phyloP scores from a whole-genome alignment of 1,284 basidiomycete species.

The Ustilago shanxiensis region DNA sequence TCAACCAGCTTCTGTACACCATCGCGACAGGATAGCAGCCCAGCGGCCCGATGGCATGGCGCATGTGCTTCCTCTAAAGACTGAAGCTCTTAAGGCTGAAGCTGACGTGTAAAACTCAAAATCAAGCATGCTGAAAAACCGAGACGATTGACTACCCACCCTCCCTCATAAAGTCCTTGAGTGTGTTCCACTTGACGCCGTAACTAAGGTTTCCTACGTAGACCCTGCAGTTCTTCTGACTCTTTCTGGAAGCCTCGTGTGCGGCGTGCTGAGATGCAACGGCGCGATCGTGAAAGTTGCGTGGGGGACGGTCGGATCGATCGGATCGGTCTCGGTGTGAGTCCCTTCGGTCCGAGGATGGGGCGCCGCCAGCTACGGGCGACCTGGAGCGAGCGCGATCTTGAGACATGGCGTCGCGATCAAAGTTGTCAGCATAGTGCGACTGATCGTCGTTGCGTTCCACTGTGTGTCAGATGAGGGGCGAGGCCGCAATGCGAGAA shows the following conservation, averaged over 20 bases:
- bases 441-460: constrained; percentile 43
- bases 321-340: constrained; percentile 28
- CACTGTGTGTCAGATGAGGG: constrained; percentile 6
- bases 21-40: background rate
- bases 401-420: constrained; percentile 46
- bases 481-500: background rate
- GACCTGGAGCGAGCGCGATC: constrained; percentile 48
- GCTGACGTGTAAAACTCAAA: constrained; percentile 10
- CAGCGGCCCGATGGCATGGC: no score
- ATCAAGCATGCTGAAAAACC: constrained; percentile 12
- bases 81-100: background rate
- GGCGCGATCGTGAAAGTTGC: constrained; percentile 38
- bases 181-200: constrained; percentile 95
- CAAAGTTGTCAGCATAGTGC: constrained; percentile 39
- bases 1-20: constrained; percentile 12
- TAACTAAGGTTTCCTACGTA: constrained; percentile 98
- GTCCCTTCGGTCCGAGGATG: constrained; percentile 29
- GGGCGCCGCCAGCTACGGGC: constrained; percentile 35
- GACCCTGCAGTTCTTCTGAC: constrained; percentile 96
- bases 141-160: constrained; percentile 54
- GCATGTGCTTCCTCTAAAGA: background rate
- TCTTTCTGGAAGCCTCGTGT: constrained; percentile 78
- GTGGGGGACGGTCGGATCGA: constrained; percentile 28
- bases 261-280: constrained; percentile 45
- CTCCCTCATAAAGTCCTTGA: constrained; percentile 75